These are phyloP conservation scores for Apiospora marii DNA, from an alignment of 2,329 filamentous ascomycete genomes.

Conservation along the genomic window DNA sequence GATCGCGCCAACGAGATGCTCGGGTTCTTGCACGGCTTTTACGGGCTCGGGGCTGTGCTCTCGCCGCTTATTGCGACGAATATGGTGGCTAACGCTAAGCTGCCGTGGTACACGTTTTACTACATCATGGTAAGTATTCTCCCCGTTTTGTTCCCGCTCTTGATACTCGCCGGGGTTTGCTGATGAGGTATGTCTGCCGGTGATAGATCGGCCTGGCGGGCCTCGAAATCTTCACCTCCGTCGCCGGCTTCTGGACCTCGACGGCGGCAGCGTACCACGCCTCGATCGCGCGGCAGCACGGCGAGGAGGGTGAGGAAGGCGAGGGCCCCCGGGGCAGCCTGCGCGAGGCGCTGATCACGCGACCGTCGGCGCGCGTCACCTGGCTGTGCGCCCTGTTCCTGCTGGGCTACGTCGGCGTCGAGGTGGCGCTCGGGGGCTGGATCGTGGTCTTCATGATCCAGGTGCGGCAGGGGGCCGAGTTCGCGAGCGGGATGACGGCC, in stretches of 20 bases:
- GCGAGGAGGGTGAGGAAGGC: background rate
- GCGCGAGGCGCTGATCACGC: slow-evolving; percentile 50
- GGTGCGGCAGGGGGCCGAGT: slow-evolving; percentile 71
- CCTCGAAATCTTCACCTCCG: slow-evolving; percentile 60
- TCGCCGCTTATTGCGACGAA: slow-evolving; percentile 75
- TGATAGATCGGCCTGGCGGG: slow-evolving; percentile 58
- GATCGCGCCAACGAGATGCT: slow-evolving; percentile 73
- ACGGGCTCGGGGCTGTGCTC: slow-evolving; percentile 72
- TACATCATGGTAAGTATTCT: slow-evolving; percentile 70
- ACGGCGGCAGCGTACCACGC: slow-evolving; percentile 62
- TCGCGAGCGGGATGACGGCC: slow-evolving; percentile 76
- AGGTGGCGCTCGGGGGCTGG: slow-evolving; percentile 82
- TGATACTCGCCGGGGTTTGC: too few relatives aligned
- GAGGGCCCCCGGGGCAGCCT: slow-evolving; percentile 41
- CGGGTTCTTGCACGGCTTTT: slow-evolving; percentile 73
- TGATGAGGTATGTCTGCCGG: slow-evolving; percentile 29
- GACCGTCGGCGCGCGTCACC: slow-evolving; percentile 59
- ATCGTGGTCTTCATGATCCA: slow-evolving; percentile 85
- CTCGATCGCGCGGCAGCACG: slow-evolving; percentile 35
- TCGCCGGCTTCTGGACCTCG: slow-evolving; percentile 65
- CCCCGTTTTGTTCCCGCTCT: too few relatives aligned
- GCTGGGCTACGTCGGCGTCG: slow-evolving; percentile 78
- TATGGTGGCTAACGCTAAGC: slow-evolving; percentile 68
- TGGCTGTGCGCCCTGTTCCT: slow-evolving; percentile 79
- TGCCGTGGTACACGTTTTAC: slow-evolving; percentile 77